Evolutionary conservation across 2,329 filamentous ascomycete genomes (phyloP).

Genomic region (Celoporthe dispersa): DNA sequence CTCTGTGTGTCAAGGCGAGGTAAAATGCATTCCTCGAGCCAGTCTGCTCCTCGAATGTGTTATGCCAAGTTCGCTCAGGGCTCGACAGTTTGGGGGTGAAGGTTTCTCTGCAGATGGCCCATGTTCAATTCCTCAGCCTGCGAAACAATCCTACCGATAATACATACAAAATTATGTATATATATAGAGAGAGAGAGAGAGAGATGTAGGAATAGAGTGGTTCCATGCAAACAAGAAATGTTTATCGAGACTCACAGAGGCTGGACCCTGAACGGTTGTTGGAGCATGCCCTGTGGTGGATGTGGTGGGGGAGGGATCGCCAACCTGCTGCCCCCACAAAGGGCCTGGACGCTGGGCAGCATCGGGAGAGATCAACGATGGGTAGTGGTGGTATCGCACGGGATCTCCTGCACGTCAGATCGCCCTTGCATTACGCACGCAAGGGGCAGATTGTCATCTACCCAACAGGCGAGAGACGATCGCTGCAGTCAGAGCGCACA

Average conservation of each 20-base stretch:
- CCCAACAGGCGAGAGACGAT: not conserved
- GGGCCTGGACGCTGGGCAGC: not conserved
- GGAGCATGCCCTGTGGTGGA: not conserved
- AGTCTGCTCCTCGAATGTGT: not conserved
- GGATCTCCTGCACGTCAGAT: slow-evolving; percentile 8
- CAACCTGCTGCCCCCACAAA: not conserved
- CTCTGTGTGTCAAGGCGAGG: not conserved
- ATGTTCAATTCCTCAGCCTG: not conserved
- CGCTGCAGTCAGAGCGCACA: not conserved
- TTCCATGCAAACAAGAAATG: not conserved
- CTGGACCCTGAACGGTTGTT: not conserved
- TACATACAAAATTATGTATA: not conserved
- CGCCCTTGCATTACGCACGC: slow-evolving; percentile 3
- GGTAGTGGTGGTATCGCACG: not conserved
- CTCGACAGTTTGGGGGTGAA: too few species aligned
- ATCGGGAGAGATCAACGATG: not conserved
- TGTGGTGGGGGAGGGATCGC: not conserved
- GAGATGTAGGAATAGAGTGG: not conserved
- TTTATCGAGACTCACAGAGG: not conserved
- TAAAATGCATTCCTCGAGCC: not conserved
- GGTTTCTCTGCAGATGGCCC: not conserved
- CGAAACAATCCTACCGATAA: not conserved
- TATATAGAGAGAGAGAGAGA: too few species aligned
- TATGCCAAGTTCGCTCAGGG: not conserved
- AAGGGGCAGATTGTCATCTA: not conserved